Conservation (phyloP, 1,139 yeast species). For the Nakaseomyces uthaithaninus region DNA sequence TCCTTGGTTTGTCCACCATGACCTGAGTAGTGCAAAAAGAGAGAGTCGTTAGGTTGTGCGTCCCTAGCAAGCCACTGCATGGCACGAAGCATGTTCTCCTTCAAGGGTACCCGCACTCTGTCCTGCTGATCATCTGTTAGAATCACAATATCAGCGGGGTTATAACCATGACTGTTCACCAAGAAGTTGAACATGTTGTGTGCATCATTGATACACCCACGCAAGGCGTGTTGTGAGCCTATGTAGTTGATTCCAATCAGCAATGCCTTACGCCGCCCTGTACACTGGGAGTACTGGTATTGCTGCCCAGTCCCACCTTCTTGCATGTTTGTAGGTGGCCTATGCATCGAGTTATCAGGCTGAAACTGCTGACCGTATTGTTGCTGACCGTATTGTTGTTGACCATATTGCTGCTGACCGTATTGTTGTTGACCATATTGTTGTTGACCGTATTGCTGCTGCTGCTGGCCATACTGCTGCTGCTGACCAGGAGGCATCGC, state of each 20-base stretch:
- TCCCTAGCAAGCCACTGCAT: conserved; percentile 85
- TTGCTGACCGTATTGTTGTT: conserved; percentile 2
- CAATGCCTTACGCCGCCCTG: conserved; percentile 72
- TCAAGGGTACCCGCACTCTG: conserved; percentile 61
- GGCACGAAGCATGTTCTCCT: conserved; percentile 70
- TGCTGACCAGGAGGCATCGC: conserved; percentile 19
- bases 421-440: neutral
- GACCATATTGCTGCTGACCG: conserved; percentile 3
- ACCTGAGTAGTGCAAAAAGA: conserved; percentile 85
- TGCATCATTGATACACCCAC: conserved; percentile 85
- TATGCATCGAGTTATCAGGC: conserved; percentile 11
- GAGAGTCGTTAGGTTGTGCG: conserved; percentile 79
- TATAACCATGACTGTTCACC: conserved; percentile 55
- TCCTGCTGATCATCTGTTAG: conserved; percentile 65
- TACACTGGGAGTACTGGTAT: conserved; percentile 67
- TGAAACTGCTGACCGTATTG: conserved; percentile 9
- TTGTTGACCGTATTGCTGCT: conserved; percentile 10
- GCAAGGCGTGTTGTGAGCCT: conserved; percentile 59
- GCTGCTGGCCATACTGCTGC: conserved; percentile 15
- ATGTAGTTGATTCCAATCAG: conserved; percentile 81
- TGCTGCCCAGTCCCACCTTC: conserved; percentile 21
- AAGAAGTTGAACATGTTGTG: conserved; percentile 53
- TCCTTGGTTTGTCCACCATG: conserved; percentile 87
- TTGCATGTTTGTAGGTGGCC: conserved; percentile 12
- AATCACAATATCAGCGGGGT: conserved; percentile 71